phyloP scores from a whole-genome alignment of 192 early-diverging fungal genomes.

The Blastocladiella britannica region DNA sequence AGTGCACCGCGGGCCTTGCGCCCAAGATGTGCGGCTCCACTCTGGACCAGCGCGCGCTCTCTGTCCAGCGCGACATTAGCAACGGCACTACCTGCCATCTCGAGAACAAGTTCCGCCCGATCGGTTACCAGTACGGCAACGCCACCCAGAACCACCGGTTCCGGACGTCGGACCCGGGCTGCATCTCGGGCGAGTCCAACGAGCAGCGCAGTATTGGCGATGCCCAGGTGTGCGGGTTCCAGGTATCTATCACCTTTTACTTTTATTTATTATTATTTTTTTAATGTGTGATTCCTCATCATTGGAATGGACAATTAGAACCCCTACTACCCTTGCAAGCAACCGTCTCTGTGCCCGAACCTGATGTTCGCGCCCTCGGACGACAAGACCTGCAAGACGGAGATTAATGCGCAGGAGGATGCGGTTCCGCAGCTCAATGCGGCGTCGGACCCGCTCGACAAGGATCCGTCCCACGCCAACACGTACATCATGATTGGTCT shows the following conservation, averaged over 20 bases:
- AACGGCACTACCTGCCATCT: background rate
- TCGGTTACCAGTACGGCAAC: background rate
- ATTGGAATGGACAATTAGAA: background rate
- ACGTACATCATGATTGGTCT: background rate
- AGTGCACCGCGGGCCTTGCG: background rate
- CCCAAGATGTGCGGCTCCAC: background rate
- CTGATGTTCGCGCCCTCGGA: background rate
- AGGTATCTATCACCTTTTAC: no score
- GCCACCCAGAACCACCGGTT: background rate
- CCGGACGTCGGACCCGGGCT: background rate
- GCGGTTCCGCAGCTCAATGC: background rate
- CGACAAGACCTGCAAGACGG: background rate
- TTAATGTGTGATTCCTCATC: no score
- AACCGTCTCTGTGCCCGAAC: background rate
- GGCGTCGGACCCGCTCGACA: background rate
- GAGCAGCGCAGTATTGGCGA: no score
- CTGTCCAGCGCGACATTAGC: background rate
- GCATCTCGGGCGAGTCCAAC: background rate
- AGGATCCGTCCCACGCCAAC: background rate
- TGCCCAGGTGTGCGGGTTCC: no score
- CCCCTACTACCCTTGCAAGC: background rate
- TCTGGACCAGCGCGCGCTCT: background rate
- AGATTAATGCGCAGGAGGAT: background rate
- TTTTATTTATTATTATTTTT: no score
- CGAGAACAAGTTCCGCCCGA: background rate